These are phyloP conservation scores for Apiotrichum gracile DNA, from an alignment of 1,284 basidiomycete species.

Conservation along the genomic window DNA sequence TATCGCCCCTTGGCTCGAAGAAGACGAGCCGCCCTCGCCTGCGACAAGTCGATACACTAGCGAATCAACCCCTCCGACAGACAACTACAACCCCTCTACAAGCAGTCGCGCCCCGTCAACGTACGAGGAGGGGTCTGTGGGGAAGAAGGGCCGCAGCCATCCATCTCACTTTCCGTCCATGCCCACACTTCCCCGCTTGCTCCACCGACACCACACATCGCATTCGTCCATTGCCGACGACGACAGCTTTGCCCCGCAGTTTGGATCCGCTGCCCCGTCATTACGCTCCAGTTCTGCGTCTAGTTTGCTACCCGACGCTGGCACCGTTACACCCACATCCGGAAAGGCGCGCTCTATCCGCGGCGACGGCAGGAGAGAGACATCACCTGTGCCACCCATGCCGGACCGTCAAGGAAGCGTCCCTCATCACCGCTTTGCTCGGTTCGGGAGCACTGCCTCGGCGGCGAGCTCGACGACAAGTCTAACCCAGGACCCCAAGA, in stretches of 20 bases:
- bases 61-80: background rate
- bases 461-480: constrained; percentile 8
- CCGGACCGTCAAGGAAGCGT: background rate
- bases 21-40: constrained; percentile 22
- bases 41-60: background rate
- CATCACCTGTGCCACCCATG: background rate
- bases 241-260: background rate
- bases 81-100: background rate
- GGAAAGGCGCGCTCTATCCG: background rate
- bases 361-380: background rate
- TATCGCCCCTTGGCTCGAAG: constrained; percentile 43
- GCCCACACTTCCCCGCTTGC: constrained; percentile 21
- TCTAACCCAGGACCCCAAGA: constrained; percentile 28
- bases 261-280: background rate
- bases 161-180: constrained; percentile 30
- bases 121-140: background rate
- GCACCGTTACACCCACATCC: constrained; percentile 3
- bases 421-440: constrained; percentile 10
- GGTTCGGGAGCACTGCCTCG: constrained; percentile 24
- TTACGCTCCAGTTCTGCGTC: constrained; percentile 9
- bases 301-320: constrained; percentile 4
- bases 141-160: constrained; percentile 12
- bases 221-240: constrained; percentile 2
- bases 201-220: constrained; percentile 4
- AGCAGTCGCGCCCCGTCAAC: background rate